phyloP scores from a whole-genome alignment of 495 filamentous ascomycete genomes.

The Neurospora sp. region DNA sequence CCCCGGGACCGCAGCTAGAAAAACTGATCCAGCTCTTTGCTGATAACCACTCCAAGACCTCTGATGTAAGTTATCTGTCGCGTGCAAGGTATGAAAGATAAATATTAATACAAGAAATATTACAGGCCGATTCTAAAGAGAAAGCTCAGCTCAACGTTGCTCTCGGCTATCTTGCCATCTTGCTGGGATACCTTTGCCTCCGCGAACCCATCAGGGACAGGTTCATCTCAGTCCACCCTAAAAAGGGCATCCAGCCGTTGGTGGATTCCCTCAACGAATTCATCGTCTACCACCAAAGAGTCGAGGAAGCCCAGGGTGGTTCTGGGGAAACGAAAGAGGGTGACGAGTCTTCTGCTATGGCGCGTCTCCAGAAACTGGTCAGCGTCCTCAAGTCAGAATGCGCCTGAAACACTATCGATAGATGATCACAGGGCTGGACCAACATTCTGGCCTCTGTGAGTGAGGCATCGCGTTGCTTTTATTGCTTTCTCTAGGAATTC shows the following conservation, averaged over 20 bases:
- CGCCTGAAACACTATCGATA: not conserved
- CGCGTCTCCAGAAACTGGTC: constrained; percentile 47
- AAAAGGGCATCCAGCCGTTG: constrained; percentile 50
- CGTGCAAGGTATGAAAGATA: constrained; percentile 36
- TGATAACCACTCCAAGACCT: constrained; percentile 38
- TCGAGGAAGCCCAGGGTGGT: constrained; percentile 48
- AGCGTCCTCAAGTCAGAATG: constrained; percentile 12
- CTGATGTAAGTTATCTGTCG: constrained; percentile 33
- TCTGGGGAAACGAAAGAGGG: constrained; percentile 37
- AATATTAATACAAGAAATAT: constrained; percentile 5
- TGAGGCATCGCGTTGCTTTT: not conserved
- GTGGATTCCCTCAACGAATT: constrained; percentile 83
- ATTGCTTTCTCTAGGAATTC: not conserved
- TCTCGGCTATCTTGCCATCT: constrained; percentile 79
- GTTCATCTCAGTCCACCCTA: constrained; percentile 44
- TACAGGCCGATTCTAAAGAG: constrained; percentile 71
- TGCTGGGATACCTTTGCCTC: constrained; percentile 72
- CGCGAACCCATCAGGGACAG: constrained; percentile 39
- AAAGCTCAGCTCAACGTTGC: constrained; percentile 81
- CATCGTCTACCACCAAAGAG: constrained; percentile 61
- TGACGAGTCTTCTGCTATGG: constrained; percentile 37
- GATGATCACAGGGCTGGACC: not conserved
- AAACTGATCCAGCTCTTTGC: constrained; percentile 41
- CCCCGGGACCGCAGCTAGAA: constrained; percentile 28
- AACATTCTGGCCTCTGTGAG: not conserved